Evolutionary conservation across 2,329 filamentous ascomycete genomes (phyloP).

Genomic region (Aspergillus versicolor): DNA sequence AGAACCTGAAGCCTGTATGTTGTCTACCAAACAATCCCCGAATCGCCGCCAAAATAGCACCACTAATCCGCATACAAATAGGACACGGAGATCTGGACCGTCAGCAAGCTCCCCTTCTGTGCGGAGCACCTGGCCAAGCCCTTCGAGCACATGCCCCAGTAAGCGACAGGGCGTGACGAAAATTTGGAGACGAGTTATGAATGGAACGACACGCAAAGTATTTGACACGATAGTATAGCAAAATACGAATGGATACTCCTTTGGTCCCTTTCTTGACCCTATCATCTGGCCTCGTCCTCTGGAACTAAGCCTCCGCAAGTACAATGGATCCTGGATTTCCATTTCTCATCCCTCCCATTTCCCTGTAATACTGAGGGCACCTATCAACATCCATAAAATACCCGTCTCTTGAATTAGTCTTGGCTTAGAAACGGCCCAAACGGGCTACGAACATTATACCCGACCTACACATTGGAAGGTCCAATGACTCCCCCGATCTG

Average conservation of each 20-base stretch:
- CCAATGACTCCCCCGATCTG: too few species aligned
- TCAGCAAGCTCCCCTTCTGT: conserved; percentile 68
- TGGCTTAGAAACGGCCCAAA: too few species aligned
- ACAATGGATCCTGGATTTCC: too few species aligned
- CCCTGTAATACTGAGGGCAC: too few species aligned
- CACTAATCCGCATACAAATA: conserved; percentile 11
- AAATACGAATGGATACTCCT: neutral
- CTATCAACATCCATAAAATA: too few species aligned
- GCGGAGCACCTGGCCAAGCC: conserved; percentile 63
- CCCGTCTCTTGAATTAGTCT: too few species aligned
- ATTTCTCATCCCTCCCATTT: too few species aligned
- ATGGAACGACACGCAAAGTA: conserved; percentile 2
- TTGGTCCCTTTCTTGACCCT: neutral
- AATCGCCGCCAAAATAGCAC: neutral
- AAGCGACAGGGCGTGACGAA: conserved; percentile 16
- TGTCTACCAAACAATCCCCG: neutral
- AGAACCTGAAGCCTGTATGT: conserved; percentile 60
- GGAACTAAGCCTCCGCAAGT: too few species aligned
- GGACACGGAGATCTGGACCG: conserved; percentile 69
- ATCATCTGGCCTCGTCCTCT: neutral
- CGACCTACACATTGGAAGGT: too few species aligned
- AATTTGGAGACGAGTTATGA: conserved; percentile 3
- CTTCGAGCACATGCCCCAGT: conserved; percentile 64
- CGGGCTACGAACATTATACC: too few species aligned
- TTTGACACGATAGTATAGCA: conserved; percentile 6